Base-by-base conservation (phyloP, 2,329 filamentous ascomycete species). In the Blastomyces gilchristii region DNA sequence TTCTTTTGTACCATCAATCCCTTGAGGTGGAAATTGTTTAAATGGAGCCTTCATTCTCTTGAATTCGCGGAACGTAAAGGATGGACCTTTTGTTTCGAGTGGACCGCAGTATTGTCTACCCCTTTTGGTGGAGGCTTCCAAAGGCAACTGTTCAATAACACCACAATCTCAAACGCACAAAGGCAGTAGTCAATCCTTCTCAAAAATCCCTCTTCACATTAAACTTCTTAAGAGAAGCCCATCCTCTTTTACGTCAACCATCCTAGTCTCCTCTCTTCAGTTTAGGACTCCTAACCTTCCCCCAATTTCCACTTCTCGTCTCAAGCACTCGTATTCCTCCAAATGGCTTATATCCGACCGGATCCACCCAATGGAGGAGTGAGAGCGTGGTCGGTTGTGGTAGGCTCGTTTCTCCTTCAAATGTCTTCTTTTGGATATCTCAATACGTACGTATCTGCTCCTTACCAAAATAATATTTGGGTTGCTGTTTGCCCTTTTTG, bases 381-480 rank as follows among this genome's bases (percentile, higher is more conserved):
- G 14, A 58, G 56, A 58, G 56, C 56, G 45, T 58, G 56, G 56
- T 41, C 14, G 37, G 56, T 58, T n/a, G 39, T 58, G 7, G 22
- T 58, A 45, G 56, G 56, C 37, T 58, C 56, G 18, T 58, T 58
- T 31, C 56, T 58, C 37, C 37, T 58, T 45, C 56, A 58, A 45
- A 58, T 58, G 56, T 58, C 56, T 22, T 58, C 56, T 8, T 58
- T 58, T 45, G 56, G 56, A 45, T 58, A 58, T 39, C 22, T 58
- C 56, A 58, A 58, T 45, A 45, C 56, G 56, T 58, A 11, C 45
- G 56, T 58, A 18, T 7, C 37, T 9, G 9, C 56, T 41, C 22
- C 18, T 18, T 58, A 11, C 39, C 22, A 34, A 39, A 22, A 37
- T 22, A 41, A 43, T 58, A 16, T 12, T 43, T 58, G 39, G 16